A percentile compares a stretch with the other conserved stretches of the same genome.
Evolutionary conservation across 139 green algal species (phyloP).

Genomic region (Chara braunii): DNA sequence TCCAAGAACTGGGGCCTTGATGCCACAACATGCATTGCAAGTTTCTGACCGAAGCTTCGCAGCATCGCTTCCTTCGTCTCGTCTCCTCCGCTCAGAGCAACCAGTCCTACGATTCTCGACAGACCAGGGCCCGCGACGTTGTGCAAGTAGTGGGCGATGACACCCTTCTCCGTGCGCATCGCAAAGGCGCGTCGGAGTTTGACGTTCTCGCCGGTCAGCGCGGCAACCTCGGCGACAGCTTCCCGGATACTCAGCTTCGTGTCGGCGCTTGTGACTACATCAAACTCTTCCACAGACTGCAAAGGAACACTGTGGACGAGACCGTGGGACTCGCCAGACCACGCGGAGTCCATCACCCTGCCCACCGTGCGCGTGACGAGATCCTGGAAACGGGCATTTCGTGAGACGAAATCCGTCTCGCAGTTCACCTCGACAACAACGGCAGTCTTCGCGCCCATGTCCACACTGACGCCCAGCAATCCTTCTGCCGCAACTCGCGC

Average conservation of each 20-base stretch:
- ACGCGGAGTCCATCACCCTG: too few species aligned
- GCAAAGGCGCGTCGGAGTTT: conserved; percentile 26
- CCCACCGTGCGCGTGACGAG: too few species aligned
- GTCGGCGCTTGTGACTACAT: background rate
- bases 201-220: conserved; percentile 29
- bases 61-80: background rate
- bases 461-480: conserved; percentile 60
- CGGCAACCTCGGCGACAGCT: conserved; percentile 30
- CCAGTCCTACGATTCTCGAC: conserved; percentile 1
- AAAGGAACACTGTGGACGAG: too few species aligned
- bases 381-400: conserved; percentile 66
- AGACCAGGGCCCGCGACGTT: conserved; percentile 26
- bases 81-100: background rate
- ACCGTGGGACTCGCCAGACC: too few species aligned
- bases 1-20: conserved; percentile 54
- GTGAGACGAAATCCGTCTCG: conserved; percentile 90
- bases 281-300: too few species aligned
- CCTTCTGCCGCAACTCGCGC: conserved; percentile 71
- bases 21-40: conserved; percentile 68
- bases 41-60: conserved; percentile 38
- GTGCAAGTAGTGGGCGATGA: conserved; percentile 31
- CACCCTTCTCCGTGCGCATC: conserved; percentile 1
- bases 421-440: conserved; percentile 75
- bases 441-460: background rate
- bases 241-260: conserved; percentile 15